A percentile compares a stretch with the other conserved stretches of the same genome.
These are phyloP conservation scores for Nicotiana paniculata DNA, from an alignment of 257 asterid species.

Conservation along the genomic window DNA sequence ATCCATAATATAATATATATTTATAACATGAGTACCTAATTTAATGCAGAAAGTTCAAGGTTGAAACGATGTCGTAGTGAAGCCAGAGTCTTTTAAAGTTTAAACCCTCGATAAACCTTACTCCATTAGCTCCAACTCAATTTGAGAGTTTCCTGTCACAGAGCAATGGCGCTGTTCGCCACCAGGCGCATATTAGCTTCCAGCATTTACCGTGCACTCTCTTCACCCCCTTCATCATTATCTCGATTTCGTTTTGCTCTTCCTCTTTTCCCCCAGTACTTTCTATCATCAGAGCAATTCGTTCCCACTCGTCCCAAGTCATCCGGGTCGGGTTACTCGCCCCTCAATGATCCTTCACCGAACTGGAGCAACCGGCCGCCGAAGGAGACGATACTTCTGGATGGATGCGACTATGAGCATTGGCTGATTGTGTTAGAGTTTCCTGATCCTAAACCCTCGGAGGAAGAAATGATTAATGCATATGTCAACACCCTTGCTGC, in stretches of 20 bases:
- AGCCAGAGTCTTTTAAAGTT: background rate
- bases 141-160: background rate
- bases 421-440: slow-evolving; percentile 94
- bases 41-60: too few relatives aligned
- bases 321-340: slow-evolving; percentile 73
- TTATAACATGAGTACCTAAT: too few relatives aligned
- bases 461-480: slow-evolving; percentile 64
- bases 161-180: slow-evolving; percentile 36
- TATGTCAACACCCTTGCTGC: slow-evolving; percentile 84
- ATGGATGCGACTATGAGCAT: slow-evolving; percentile 95
- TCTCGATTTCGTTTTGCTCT: slow-evolving; percentile 38
- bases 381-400: slow-evolving; percentile 78
- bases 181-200: slow-evolving; percentile 65
- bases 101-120: background rate
- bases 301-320: slow-evolving; percentile 48
- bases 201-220: slow-evolving; percentile 28
- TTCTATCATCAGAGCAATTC: slow-evolving; percentile 7
- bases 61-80: too few relatives aligned
- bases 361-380: slow-evolving; percentile 99
- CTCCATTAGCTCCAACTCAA: background rate
- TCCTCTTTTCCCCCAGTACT: slow-evolving; percentile 26
- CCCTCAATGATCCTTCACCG: slow-evolving; percentile 87
- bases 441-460: slow-evolving; percentile 60
- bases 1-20: too few relatives aligned
- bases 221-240: slow-evolving; percentile 26